A percentile compares a stretch with the other conserved stretches of the same genome.
Conservation (phyloP, 2,329 filamentous ascomycete genomes). For the Fusarium cyanostomum region DNA sequence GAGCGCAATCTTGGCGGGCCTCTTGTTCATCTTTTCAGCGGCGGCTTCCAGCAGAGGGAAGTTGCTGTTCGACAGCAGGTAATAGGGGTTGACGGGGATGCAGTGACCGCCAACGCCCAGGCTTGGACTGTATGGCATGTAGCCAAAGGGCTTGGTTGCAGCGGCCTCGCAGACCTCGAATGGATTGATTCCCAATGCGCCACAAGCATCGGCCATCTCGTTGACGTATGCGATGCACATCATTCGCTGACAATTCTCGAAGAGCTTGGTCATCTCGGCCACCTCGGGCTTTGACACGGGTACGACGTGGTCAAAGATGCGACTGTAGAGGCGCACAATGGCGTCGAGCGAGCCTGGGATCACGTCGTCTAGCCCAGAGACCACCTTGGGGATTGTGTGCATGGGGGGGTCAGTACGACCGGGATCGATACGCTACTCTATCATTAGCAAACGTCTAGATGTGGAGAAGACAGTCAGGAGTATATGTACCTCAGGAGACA, state of each 20-base stretch:
- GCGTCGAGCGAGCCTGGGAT: conserved; percentile 54
- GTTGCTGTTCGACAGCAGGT: conserved; percentile 57
- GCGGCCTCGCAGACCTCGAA: conserved; percentile 60
- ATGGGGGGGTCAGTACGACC: conserved; percentile 54
- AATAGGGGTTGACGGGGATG: conserved; percentile 64
- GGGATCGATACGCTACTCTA: conserved; percentile 58
- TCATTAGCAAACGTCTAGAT: not conserved
- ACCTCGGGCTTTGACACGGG: conserved; percentile 61
- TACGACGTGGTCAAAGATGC: conserved; percentile 57
- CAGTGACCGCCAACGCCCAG: conserved; percentile 65
- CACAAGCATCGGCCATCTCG: conserved; percentile 64
- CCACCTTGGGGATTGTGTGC: conserved; percentile 60
- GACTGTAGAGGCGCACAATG: conserved; percentile 55
- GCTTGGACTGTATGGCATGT: conserved; percentile 56
- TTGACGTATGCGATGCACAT: conserved; percentile 63
- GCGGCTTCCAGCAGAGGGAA: conserved; percentile 58
- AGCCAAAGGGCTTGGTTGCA: conserved; percentile 62
- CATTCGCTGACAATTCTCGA: conserved; percentile 66
- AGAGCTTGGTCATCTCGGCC: conserved; percentile 66
- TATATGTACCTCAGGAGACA: conserved; percentile 54
- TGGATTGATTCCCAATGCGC: conserved; percentile 55
- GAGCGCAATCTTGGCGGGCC: conserved; percentile 44
- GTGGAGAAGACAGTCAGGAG: fast-evolving
- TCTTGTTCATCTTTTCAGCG: conserved; percentile 53
- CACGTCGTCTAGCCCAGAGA: conserved; percentile 60